Evolutionary conservation across 176 grass and related monocot species (phyloP), one percentile per base, ranked within the genome.

Genomic region (Oryza brachyantha): DNA sequence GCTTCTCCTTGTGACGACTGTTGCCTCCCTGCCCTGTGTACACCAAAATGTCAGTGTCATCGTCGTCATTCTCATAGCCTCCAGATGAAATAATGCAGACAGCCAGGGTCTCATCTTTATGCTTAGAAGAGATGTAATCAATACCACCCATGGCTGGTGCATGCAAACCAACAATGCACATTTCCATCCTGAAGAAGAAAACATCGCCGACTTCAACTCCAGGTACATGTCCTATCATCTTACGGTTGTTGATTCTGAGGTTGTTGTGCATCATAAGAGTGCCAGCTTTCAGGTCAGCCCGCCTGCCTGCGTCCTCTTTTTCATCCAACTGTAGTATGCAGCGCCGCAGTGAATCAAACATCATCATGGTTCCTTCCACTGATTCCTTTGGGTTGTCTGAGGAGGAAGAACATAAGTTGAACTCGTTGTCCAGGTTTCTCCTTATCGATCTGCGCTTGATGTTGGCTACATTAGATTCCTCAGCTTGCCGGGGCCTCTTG

Each of bases 11-110:
- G 79, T 75, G 32, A 62, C 81, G 61, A 21, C 59, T 79, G 17
- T 79, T 86, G 37, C 90, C 90, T 68, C 86, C 86, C 17, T 93
- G 91, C 13, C 91, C 91, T 39, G 70, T 90, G 85, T 93, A 93
- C 76, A 90, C 81, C 59, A 93, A 32, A 73, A 72, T 58, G 55
- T 93, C 79, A 0, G 77, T 50, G 63, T 90, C 91, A 54, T 90
- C 61, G 4, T 92, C 90, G 3, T 80, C 72, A 12, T 92, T 89
- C 71, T 92, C 86, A 34, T 92, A 92, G 34, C 86, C 90, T 14
- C 90, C 90, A 43, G 90, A 55, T 11, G 90, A 89, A 13, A 86
- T 64, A 31, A 92, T 48, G 57, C 86, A 77, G 35, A 92, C 46
- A 7, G 90, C 86, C 61, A 89, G 58, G 80, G 76, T 74, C 13